A percentile compares a stretch with the other conserved stretches of the same genome.
Conservation (phyloP, 441 rosid species). For the Jatropha multifida region DNA sequence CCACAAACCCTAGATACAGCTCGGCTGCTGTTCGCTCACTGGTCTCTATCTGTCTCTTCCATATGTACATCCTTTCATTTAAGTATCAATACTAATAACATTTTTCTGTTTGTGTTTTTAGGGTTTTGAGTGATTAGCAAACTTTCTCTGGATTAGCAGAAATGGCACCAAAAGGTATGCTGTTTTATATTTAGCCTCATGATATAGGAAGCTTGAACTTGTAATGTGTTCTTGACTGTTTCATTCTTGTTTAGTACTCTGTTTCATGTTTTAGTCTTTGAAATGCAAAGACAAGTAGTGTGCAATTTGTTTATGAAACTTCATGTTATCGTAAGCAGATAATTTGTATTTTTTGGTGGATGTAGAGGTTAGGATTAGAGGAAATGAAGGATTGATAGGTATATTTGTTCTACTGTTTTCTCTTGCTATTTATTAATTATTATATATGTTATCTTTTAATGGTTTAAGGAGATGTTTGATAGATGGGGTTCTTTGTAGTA, state of each 20-base stretch:
- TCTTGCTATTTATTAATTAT: too few relatives aligned
- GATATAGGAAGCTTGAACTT: too few relatives aligned
- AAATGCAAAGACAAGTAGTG: background rate
- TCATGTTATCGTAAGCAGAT: too few relatives aligned
- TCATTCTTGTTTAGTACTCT: background rate
- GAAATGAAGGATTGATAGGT: too few relatives aligned
- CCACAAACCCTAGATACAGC: conserved; percentile 30
- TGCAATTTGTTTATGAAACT: too few relatives aligned
- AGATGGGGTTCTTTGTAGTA: too few relatives aligned
- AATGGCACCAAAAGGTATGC: conserved; percentile 56
- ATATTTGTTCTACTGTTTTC: too few relatives aligned
- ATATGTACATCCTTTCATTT: background rate
- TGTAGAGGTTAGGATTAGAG: too few relatives aligned
- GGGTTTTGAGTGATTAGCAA: conserved; percentile 5
- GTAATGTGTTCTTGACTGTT: background rate
- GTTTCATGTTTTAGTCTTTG: background rate
- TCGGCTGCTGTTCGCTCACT: conserved; percentile 16
- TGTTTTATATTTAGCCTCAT: background rate
- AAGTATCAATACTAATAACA: background rate
- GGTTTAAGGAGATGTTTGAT: too few relatives aligned
- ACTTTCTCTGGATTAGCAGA: conserved; percentile 21
- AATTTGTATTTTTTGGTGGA: too few relatives aligned
- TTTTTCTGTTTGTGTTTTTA: background rate
- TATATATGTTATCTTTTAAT: too few relatives aligned
- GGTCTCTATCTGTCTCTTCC: background rate